Evolutionary conservation across 805 yeast species (phyloP), one percentile per base, ranked within the genome.

Genomic region (Lipomyces yamadae): DNA sequence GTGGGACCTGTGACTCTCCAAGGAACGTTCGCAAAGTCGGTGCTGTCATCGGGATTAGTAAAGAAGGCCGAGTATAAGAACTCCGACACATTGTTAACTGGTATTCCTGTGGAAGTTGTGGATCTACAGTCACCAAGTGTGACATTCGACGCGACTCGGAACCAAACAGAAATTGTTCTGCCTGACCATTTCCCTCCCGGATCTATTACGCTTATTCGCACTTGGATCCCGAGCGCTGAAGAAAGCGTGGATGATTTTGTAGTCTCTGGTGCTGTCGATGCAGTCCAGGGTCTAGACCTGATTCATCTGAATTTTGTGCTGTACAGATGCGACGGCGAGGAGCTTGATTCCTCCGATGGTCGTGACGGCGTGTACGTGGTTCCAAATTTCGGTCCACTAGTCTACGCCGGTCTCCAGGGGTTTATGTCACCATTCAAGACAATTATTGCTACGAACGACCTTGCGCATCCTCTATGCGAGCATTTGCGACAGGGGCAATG

Each of bases 361-460:
- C 72, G 77, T 7, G 88, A 84, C 56, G 97, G 97, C 8, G 85
- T 85, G 0, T 94, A 95, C 78, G 76, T 78, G 59, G 82, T 94
- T 58, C 98, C 98, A 0, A 81, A 83, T 37, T 80, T 83, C 76
- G 98, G 98, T 0, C 80, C 81, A 15, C 79, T 93, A 57, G 89
- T 87, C 0, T 94, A 91, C 77, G 93, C 97, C 53, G 99, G 99
- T 10, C 79, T 95, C 30, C 96, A 92, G 77, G 98, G 99, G 1
- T 94, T 97, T 97, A 85, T 87, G 57, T 81, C 91, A 0, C 88
- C 87, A 0, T 77, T 94, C 70, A 83, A 85, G 64, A 76, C 80
- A 35, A 84, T 92, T 1, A 87, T 92, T 32, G 81, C 82, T 75
- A 78, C 80, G 53, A 94, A 94, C 74, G 87, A 93, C 71, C 81